Evolutionary conservation across 495 filamentous ascomycete species (phyloP).

Genomic region (Aspergillus steynii): DNA sequence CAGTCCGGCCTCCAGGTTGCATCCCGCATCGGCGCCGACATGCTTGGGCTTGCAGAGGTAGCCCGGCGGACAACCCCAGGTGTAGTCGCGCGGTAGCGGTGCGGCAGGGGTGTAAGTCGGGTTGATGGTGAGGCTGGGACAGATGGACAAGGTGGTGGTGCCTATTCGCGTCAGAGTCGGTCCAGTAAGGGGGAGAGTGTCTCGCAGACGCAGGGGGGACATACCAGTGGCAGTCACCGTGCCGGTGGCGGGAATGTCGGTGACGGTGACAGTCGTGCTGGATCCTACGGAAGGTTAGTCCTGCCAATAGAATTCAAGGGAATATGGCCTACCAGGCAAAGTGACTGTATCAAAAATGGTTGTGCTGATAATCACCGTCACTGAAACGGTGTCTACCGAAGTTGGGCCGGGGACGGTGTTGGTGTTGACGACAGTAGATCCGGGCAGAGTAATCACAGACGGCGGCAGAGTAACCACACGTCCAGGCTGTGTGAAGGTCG

Average conservation of each 20-base stretch:
- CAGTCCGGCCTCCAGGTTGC: conserved; percentile 54
- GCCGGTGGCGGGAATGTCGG: conserved; percentile 1
- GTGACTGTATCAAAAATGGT: not conserved
- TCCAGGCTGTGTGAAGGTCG: conserved; percentile 11
- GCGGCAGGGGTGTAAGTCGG: conserved; percentile 34
- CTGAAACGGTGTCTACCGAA: not conserved
- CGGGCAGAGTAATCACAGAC: not conserved
- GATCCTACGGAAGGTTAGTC: not conserved
- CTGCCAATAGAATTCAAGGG: not conserved
- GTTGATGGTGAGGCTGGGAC: conserved; percentile 32
- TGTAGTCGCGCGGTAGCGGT: conserved; percentile 40
- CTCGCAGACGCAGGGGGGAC: not conserved
- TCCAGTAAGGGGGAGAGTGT: not conserved
- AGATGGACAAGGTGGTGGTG: conserved; percentile 24
- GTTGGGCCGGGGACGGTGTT: not conserved
- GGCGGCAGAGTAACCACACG: not conserved
- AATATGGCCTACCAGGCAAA: not conserved
- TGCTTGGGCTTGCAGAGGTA: conserved; percentile 51
- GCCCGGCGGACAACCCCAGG: conserved; percentile 62
- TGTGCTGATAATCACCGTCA: conserved; percentile 9
- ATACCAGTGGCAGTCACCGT: conserved; percentile 7
- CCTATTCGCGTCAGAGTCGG: not conserved
- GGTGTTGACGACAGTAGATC: conserved; percentile 9
- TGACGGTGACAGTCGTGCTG: not conserved
- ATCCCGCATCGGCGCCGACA: conserved; percentile 35